phyloP scores from a whole-genome alignment of 1,139 yeast genomes.

The Suhomyces atakaporum region DNA sequence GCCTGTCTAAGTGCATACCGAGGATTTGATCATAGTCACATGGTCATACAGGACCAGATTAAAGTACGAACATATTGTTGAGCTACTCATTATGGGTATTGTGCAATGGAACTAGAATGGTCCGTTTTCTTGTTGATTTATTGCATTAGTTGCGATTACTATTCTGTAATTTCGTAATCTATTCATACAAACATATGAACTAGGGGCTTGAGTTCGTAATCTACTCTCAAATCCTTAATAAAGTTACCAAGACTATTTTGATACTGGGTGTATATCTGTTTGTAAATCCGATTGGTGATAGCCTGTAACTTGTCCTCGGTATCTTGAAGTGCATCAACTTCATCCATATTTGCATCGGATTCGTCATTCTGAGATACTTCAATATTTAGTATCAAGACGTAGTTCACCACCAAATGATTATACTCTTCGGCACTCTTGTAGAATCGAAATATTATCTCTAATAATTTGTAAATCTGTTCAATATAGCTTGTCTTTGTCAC shows the following conservation, averaged over 20 bases:
- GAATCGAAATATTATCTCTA: constrained; percentile 46
- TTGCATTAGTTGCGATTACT: no score
- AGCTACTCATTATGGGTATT: no score
- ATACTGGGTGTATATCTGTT: constrained; percentile 28
- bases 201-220: constrained; percentile 29
- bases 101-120: no score
- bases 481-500: constrained; percentile 43
- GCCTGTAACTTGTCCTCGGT: constrained; percentile 28
- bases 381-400: constrained; percentile 25
- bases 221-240: constrained; percentile 32
- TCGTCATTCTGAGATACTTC: constrained; percentile 21
- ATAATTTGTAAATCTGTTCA: constrained; percentile 46
- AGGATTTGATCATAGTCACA: no score
- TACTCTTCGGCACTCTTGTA: constrained; percentile 49
- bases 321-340: constrained; percentile 16
- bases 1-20: no score
- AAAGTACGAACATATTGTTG: no score
- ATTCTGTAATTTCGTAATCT: no score
- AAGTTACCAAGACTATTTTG: constrained; percentile 22
- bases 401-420: constrained; percentile 32
- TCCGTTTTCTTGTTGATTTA: no score
- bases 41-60: no score
- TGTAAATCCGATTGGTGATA: constrained; percentile 28
- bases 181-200: constrained; percentile 10
- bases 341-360: constrained; percentile 5